phyloP scores from a whole-genome alignment of 257 asterid species.

The Coffea eugenioides region DNA sequence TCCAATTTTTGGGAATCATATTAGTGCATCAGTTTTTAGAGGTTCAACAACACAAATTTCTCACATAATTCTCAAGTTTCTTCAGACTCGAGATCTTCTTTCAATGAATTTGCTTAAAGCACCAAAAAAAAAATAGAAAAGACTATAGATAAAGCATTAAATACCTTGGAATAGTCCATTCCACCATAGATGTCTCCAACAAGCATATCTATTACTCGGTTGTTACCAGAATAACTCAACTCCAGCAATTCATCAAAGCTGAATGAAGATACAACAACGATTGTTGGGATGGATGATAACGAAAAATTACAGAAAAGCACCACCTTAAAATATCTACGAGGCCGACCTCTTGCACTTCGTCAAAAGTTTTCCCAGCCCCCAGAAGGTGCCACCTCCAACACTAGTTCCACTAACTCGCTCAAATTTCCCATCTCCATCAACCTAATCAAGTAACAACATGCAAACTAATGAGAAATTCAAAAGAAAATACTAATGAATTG shows the following conservation, averaged over 20 bases:
- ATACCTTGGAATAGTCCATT: constrained; percentile 71
- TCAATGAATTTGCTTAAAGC: background rate
- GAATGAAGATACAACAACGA: constrained; percentile 24
- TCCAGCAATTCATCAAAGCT: constrained; percentile 92
- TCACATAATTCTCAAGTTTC: background rate
- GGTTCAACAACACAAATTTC: background rate
- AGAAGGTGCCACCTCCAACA: constrained; percentile 96
- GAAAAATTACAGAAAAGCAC: constrained; percentile 5
- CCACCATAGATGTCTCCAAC: constrained; percentile 98
- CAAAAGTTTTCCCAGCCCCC: constrained; percentile 93
- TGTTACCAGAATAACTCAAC: constrained; percentile 81
- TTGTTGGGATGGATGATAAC: constrained; percentile 9
- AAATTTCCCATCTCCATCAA: constrained; percentile 72
- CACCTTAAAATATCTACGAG: constrained; percentile 11
- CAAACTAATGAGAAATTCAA: background rate
- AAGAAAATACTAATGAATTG: background rate
- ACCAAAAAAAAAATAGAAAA: constrained; percentile 2
- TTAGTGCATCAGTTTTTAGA: background rate
- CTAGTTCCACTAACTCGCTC: constrained; percentile 97
- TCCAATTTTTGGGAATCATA: background rate
- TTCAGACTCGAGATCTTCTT: background rate
- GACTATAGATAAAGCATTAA: background rate
- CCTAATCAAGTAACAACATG: constrained; percentile 39
- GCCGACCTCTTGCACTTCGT: constrained; percentile 85
- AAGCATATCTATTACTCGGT: constrained; percentile 89